Evolutionary conservation across 164 flowering plant species (phyloP), one percentile per base, ranked within the genome.

Genomic region (Aristolochia californica): DNA sequence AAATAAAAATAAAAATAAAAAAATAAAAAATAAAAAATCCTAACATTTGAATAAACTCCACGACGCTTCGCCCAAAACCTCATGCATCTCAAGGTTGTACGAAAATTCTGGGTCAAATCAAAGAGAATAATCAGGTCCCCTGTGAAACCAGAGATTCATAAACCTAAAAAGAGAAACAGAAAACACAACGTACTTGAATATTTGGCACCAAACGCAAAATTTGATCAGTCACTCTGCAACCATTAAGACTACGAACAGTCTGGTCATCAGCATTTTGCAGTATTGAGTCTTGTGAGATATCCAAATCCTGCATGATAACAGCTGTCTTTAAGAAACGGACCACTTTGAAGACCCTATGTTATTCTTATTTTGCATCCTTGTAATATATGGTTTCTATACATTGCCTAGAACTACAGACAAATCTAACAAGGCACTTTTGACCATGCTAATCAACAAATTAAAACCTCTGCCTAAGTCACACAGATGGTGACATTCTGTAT

Each of bases 171-270:
- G 25, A 45, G 60, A 2, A 14, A 13, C 30, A 16, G 18, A 26
- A 14, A 15, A 54, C 12, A 9, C 56, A 62, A 10, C 11, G 30
- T 10, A 91, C 97, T 89, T 88, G 82, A 75, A 88, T 80, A 76
- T 84, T 91, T 45, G 97, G 97, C 55, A 91, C 95, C 71, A 88
- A 66, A 17, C 80, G 83, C 73, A 91, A 61, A 50, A 91, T 84
- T 57, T 81, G 87, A 64, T 91, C 97, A 56, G 96, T 84, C 40
- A 91, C 97, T 70, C 94, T 71, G 63, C 97, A 91, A 34, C 96
- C 97, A 79, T 88, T 88, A 47, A 88, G 94, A 78, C 96, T 91
- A 53, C 94, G 86, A 74, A 88, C 95, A 30, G 96, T 85, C 64
- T 81, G 86, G 17, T 88, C 96, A 75, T 88, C 97, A 8, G 80